Base-by-base conservation (phyloP, 2,329 filamentous ascomycete species). In the Colletotrichum truncatum region DNA sequence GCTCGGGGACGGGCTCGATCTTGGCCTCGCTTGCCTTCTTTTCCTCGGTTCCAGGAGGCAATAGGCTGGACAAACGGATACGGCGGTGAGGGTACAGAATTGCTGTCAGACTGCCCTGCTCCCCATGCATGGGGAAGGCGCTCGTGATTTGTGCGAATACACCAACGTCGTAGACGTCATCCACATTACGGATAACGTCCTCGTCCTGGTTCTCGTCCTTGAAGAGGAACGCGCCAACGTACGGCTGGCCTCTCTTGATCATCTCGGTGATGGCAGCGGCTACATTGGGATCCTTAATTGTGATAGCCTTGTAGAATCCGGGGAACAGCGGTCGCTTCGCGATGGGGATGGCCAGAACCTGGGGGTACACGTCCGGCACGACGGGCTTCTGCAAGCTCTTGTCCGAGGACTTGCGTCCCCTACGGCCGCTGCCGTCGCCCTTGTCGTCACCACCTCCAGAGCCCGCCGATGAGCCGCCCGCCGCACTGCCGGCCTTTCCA, bases 131-230 rank as follows among this genome's bases (percentile, higher is more conserved):
- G 14, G 96, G 94, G 75, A 98, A 98, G 3, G 94, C 93, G 75
- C 95, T 98, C 1, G 96, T 99, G 69, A 99, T 94, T 76, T 99
- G 96, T 49, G 96, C 97, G 77, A 99, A 99, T 2, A 98, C 96
- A 67, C 96, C 96, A 14, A 97, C 93, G 70, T 98, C 94, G 78
- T 99, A 93, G 28, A 99, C 95, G 73, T 99, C 96, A 67, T 94
- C 91, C 26, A 91, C 84, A 69, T 91, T 94, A 69, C 95, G 92
- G 75, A 99, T 98, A 51, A 97, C 88, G 77, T 99, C 97, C 74
- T 93, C 93, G 76, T 98, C 96, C 68, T 93, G 92, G 68, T 93
- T 92, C 75, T 98, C 95, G 74, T 99, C 94, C 79, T 98, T 98
- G 83, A 98, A 94, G 73, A 99, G 79, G 80, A 99, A 99, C 3